Percentiles rank a stretch among this genome's conserved stretches.
Evolutionary conservation across 805 yeast genomes (phyloP).

Genomic region (Barnettozyma vustinii): DNA sequence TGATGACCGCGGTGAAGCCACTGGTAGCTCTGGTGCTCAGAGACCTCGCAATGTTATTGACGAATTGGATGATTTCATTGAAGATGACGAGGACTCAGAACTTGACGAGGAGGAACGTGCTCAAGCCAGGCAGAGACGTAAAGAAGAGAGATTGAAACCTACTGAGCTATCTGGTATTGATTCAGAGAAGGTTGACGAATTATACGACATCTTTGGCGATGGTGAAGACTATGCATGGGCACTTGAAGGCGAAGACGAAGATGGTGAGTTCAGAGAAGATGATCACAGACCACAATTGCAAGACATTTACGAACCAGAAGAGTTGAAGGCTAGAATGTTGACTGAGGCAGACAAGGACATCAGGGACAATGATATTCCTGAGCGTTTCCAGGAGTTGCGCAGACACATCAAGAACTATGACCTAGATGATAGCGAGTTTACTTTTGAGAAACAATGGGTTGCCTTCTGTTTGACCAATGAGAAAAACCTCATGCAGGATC

Average conservation of each 20-base stretch:
- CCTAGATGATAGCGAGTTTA: conserved; percentile 62
- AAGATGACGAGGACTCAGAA: conserved; percentile 92
- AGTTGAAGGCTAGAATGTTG: conserved; percentile 81
- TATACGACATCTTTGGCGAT: conserved; percentile 93
- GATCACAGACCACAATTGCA: conserved; percentile 52
- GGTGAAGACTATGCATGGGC: conserved; percentile 99
- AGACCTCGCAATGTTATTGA: conserved; percentile 44
- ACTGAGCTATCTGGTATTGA: conserved; percentile 61
- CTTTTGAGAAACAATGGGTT: conserved; percentile 75
- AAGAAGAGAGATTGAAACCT: conserved; percentile 46
- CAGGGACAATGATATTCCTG: conserved; percentile 85
- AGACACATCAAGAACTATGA: conserved; percentile 59
- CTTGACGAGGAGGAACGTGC: conserved; percentile 64
- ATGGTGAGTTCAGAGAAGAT: conserved; percentile 34
- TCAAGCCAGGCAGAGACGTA: conserved; percentile 39
- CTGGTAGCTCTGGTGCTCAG: conserved; percentile 12
- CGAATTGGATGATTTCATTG: conserved; percentile 95
- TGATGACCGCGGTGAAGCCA: conserved; percentile 30
- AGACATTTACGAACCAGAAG: conserved; percentile 93
- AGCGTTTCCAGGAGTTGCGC: conserved; percentile 80
- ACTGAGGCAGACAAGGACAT: conserved; percentile 89
- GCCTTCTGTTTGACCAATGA: conserved; percentile 56
- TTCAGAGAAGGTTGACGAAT: conserved; percentile 86
- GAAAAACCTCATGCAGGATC: conserved; percentile 36
- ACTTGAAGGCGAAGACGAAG: conserved; percentile 76